These are phyloP conservation scores for Trichoderma koningiopsis DNA, from an alignment of 2,329 filamentous ascomycete species.

Conservation along the genomic window DNA sequence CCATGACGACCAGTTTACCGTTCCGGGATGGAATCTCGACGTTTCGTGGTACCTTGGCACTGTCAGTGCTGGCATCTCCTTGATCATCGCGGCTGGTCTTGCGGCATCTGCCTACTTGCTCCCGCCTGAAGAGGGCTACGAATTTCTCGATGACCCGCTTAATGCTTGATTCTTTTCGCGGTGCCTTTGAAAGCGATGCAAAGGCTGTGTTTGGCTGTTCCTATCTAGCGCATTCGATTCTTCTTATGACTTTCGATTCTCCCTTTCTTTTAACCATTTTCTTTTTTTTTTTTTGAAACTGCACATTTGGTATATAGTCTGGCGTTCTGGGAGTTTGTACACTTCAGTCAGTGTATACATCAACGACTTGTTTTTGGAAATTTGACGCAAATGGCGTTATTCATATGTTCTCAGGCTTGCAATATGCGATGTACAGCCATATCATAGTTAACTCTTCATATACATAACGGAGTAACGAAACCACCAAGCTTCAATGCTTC, in stretches of 20 bases:
- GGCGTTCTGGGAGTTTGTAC: slow-evolving; percentile 15
- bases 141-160: slow-evolving; percentile 58
- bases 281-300: neutral
- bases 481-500: neutral
- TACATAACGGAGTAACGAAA: neutral
- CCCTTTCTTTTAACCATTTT: neutral
- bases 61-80: slow-evolving; percentile 55
- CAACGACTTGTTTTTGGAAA: neutral
- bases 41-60: slow-evolving; percentile 74
- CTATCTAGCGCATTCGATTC: neutral
- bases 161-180: slow-evolving; percentile 46
- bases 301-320: neutral
- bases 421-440: neutral
- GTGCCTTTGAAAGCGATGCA: neutral
- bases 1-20: slow-evolving; percentile 78
- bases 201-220: neutral
- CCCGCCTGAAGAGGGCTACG: slow-evolving; percentile 83
- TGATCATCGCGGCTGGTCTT: slow-evolving; percentile 60
- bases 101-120: slow-evolving; percentile 68
- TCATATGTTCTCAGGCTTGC: neutral
- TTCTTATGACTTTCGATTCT: neutral
- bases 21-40: slow-evolving; percentile 78
- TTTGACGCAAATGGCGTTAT: neutral
- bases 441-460: neutral
- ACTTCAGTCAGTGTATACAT: neutral